A percentile compares a stretch with the other conserved stretches of the same genome.
phyloP scores from a whole-genome alignment of 2,329 filamentous ascomycete genomes.

The Aspergillus ruber region DNA sequence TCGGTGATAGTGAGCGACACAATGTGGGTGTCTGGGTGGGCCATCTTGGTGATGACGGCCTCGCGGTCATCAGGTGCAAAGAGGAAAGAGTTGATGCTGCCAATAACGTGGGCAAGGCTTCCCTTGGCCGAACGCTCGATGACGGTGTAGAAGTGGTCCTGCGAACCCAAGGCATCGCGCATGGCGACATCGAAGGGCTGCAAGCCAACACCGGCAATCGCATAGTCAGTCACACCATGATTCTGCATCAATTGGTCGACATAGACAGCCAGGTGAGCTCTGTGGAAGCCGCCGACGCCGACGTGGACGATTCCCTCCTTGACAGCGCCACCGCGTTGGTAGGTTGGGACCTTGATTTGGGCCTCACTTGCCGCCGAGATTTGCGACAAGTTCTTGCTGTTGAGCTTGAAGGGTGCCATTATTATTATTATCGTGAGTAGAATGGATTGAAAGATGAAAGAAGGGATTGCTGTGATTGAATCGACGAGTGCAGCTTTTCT shows the following conservation, averaged over 20 bases:
- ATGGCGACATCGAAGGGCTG: conserved; percentile 46
- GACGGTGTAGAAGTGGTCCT: conserved; percentile 50
- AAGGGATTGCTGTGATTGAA: not conserved
- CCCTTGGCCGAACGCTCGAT: conserved; percentile 50
- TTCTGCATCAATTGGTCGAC: conserved; percentile 45
- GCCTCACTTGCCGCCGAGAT: conserved; percentile 24
- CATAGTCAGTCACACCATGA: conserved; percentile 41
- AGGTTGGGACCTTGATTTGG: conserved; percentile 36
- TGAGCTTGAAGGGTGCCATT: conserved; percentile 35
- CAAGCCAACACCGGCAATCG: conserved; percentile 49
- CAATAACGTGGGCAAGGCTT: conserved; percentile 44
- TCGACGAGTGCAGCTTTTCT: not conserved
- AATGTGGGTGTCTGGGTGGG: conserved; percentile 48
- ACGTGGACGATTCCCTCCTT: conserved; percentile 52
- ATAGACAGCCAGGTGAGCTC: conserved; percentile 50
- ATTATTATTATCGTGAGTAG: conserved; percentile 18
- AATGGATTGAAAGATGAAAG: not conserved
- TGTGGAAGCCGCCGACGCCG: conserved; percentile 51
- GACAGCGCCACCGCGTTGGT: conserved; percentile 38
- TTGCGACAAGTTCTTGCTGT: conserved; percentile 32
- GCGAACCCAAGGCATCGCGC: conserved; percentile 45
- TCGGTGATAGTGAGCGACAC: conserved; percentile 53
- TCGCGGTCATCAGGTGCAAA: conserved; percentile 48
- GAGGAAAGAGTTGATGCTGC: conserved; percentile 49
- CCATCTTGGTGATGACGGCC: conserved; percentile 51